Percentiles rank a stretch among this genome's conserved stretches.
phyloP scores from a whole-genome alignment of 2,329 filamentous ascomycete species.

The Myriosclerotinia duriaeana region DNA sequence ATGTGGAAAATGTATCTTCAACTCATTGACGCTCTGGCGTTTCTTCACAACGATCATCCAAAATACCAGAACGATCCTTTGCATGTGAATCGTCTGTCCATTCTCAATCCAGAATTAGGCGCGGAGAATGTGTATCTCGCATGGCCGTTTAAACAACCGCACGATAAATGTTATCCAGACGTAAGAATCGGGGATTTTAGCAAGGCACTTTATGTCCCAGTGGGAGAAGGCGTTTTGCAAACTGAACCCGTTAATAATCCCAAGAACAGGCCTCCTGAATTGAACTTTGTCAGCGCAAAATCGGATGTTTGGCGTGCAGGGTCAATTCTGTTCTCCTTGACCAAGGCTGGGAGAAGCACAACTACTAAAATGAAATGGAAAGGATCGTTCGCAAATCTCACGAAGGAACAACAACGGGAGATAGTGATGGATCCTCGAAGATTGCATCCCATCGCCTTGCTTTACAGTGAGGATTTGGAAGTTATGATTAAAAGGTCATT shows the following conservation, averaged over 20 bases:
- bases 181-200: not conserved
- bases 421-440: constrained; percentile 8
- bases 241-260: not conserved
- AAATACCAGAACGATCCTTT: constrained; percentile 6
- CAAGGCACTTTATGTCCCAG: not conserved
- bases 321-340: not conserved
- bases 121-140: constrained; percentile 12
- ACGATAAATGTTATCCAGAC: not conserved
- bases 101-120: not conserved
- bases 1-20: constrained; percentile 6
- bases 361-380: not conserved
- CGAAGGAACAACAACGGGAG: not conserved
- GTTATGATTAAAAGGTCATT: not conserved
- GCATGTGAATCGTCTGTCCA: not conserved
- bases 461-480: constrained; percentile 4
- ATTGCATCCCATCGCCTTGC: not conserved
- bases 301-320: constrained; percentile 12
- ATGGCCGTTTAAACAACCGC: not conserved
- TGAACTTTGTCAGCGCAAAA: constrained; percentile 7
- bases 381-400: not conserved
- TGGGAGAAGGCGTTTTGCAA: not conserved
- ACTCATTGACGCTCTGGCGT: constrained; percentile 9
- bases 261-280: not conserved
- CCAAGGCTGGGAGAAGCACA: not conserved
- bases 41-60: constrained; percentile 20